Evolutionary conservation across 2,329 filamentous ascomycete genomes (phyloP).

Genomic region (Pestalotiopsis sp.): DNA sequence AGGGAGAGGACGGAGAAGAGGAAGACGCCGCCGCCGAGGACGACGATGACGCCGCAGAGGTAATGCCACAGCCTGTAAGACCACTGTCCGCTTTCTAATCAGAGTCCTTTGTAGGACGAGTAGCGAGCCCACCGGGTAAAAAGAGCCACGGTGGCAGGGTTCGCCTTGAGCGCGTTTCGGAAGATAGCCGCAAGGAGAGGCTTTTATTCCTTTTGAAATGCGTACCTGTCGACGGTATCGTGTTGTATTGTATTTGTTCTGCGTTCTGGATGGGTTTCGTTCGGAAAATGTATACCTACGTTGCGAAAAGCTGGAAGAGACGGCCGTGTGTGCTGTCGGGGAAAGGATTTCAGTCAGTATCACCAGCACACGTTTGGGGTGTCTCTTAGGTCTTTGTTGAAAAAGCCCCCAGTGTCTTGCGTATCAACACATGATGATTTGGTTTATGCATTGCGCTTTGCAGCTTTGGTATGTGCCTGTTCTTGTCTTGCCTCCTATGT

Average conservation of each 20-base stretch:
- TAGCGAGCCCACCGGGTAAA: constrained; percentile 21
- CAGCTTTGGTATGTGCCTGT: not conserved
- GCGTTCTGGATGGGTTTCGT: not conserved
- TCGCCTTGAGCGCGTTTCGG: constrained; percentile 27
- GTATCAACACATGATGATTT: not conserved
- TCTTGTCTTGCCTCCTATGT: constrained; percentile 14
- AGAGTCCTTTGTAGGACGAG: constrained; percentile 32
- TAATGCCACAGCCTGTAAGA: constrained; percentile 18
- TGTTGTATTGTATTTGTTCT: not conserved
- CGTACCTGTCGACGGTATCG: not conserved
- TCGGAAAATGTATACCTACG: not conserved
- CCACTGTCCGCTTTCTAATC: constrained; percentile 25
- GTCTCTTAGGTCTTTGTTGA: not conserved
- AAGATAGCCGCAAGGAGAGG: constrained; percentile 21
- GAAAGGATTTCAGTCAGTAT: not conserved
- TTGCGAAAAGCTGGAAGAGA: not conserved
- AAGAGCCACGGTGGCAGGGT: constrained; percentile 16
- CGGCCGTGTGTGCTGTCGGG: not conserved
- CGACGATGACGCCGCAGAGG: constrained; percentile 23
- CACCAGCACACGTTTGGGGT: not conserved
- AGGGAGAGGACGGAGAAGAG: constrained; percentile 19
- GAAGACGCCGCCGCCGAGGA: constrained; percentile 16
- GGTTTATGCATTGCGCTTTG: not conserved
- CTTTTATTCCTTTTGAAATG: not conserved
- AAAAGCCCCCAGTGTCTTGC: not conserved